Percentiles rank a stretch among this genome's conserved stretches.
These are phyloP conservation scores for Chalaropsis thielavioides DNA, from an alignment of 2,329 filamentous ascomycete species.

Conservation along the genomic window DNA sequence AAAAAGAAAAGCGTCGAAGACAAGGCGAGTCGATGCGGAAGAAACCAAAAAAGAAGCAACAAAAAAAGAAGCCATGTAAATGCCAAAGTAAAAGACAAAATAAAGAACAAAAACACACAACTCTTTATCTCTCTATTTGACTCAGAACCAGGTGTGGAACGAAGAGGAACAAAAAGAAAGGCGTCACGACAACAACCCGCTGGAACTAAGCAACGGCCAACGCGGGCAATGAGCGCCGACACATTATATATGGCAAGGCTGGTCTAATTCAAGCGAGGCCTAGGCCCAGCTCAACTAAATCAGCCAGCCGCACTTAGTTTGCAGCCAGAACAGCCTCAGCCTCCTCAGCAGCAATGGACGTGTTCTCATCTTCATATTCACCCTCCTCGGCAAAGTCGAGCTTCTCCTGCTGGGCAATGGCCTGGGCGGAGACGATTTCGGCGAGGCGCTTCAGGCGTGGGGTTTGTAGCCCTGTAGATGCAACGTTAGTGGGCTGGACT, in stretches of 20 bases:
- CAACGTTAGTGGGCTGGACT: slow-evolving; percentile 22
- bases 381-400: slow-evolving; percentile 40
- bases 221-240: not conserved
- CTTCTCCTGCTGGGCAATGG: slow-evolving; percentile 88
- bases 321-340: slow-evolving; percentile 17
- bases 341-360: slow-evolving; percentile 16
- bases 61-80: slow-evolving; percentile 16
- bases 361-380: slow-evolving; percentile 36
- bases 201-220: not conserved
- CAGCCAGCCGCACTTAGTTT: slow-evolving; percentile 9
- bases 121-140: no score
- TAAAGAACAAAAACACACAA: slow-evolving; percentile 2
- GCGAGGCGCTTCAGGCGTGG: slow-evolving; percentile 86
- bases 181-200: not conserved
- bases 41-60: not conserved
- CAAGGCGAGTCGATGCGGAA: not conserved
- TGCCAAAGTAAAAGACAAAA: slow-evolving; percentile 16
- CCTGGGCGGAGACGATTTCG: slow-evolving; percentile 96
- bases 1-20: not conserved
- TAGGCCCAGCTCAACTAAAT: not conserved
- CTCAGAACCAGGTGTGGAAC: no score
- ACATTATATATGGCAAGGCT: slow-evolving; percentile 7
- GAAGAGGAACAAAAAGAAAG: slow-evolving; percentile 5
- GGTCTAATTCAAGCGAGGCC: not conserved
- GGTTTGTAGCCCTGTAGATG: slow-evolving; percentile 69